Conservation (phyloP, 2,329 filamentous ascomycete species). For the Claviceps spartinae region DNA sequence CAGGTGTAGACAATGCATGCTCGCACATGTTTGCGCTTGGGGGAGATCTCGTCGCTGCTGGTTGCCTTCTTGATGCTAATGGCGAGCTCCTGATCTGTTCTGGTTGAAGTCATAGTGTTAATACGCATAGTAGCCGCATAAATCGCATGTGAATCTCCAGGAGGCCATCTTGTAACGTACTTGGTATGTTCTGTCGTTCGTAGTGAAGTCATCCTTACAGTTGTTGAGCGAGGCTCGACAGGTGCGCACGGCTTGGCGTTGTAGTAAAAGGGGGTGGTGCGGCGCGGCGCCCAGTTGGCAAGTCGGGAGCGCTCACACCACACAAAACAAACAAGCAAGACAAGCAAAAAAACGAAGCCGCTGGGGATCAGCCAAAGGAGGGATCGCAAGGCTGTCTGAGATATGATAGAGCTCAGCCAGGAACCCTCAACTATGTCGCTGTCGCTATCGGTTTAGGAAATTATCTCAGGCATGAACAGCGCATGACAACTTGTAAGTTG, state of each 20-base stretch:
- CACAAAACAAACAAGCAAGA: background rate
- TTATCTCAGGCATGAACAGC: background rate
- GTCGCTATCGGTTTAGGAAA: background rate
- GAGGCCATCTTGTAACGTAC: conserved; percentile 11
- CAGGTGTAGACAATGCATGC: conserved; percentile 97
- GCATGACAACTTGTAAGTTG: background rate
- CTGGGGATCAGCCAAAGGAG: background rate
- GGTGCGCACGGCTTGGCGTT: conserved; percentile 4
- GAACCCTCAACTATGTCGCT: background rate
- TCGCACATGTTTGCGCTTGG: conserved; percentile 85
- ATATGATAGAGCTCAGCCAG: no score
- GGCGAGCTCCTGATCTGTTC: conserved; percentile 54
- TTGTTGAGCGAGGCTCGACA: conserved; percentile 2
- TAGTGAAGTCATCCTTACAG: conserved; percentile 17
- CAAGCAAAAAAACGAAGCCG: background rate
- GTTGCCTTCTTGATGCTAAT: conserved; percentile 61
- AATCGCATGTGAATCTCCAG: background rate
- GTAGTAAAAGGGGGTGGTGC: background rate
- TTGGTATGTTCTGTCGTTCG: conserved; percentile 24
- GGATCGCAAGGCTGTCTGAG: background rate
- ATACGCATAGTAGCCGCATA: background rate
- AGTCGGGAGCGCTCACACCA: background rate
- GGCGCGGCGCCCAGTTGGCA: background rate
- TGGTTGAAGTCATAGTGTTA: conserved; percentile 15
- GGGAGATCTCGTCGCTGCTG: conserved; percentile 52